Percentiles rank a stretch among this genome's conserved stretches.
phyloP scores from a whole-genome alignment of 768 basidiomycete species.

The Kwoniella shandongensis region DNA sequence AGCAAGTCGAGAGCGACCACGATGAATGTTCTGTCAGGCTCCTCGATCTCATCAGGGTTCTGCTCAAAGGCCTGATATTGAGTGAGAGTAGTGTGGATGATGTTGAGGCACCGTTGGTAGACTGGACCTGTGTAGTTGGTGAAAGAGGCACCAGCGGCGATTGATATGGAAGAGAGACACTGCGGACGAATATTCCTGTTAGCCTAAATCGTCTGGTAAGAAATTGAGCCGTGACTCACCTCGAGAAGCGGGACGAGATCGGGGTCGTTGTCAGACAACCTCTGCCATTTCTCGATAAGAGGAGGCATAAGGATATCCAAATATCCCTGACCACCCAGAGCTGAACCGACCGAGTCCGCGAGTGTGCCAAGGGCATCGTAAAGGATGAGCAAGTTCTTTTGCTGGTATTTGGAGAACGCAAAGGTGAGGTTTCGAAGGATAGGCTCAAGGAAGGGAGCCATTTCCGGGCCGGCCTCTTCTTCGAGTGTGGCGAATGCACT shows the following conservation, averaged over 20 bases:
- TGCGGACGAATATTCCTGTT: slow-evolving; percentile 47
- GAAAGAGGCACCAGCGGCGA: slow-evolving; percentile 89
- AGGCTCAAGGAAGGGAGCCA: slow-evolving; percentile 91
- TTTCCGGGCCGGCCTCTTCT: slow-evolving; percentile 87
- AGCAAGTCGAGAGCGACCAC: slow-evolving; percentile 97
- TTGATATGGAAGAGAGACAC: slow-evolving; percentile 97
- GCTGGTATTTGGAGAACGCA: slow-evolving; percentile 97
- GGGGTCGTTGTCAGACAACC: slow-evolving; percentile 83
- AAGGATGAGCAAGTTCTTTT: slow-evolving; percentile 97
- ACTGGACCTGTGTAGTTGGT: slow-evolving; percentile 83
- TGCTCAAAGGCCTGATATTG: slow-evolving; percentile 85
- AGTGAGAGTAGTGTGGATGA: slow-evolving; percentile 78
- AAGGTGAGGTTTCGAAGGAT: slow-evolving; percentile 91
- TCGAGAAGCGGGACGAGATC: slow-evolving; percentile 93
- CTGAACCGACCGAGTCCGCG: slow-evolving; percentile 90
- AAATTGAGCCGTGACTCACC: slow-evolving; percentile 58
- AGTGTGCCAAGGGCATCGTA: slow-evolving; percentile 99
- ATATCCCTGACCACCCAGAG: slow-evolving; percentile 78
- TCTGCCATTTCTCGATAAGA: slow-evolving; percentile 83
- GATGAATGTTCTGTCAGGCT: slow-evolving; percentile 95
- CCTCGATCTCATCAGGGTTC: slow-evolving; percentile 77
- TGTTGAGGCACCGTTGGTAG: slow-evolving; percentile 82
- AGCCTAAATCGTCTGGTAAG: slow-evolving; percentile 2
- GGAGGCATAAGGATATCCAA: slow-evolving; percentile 98
- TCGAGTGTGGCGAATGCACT: slow-evolving; percentile 98